phyloP scores from a whole-genome alignment of 1,284 basidiomycete genomes.

The Cerioporus squamosus region DNA sequence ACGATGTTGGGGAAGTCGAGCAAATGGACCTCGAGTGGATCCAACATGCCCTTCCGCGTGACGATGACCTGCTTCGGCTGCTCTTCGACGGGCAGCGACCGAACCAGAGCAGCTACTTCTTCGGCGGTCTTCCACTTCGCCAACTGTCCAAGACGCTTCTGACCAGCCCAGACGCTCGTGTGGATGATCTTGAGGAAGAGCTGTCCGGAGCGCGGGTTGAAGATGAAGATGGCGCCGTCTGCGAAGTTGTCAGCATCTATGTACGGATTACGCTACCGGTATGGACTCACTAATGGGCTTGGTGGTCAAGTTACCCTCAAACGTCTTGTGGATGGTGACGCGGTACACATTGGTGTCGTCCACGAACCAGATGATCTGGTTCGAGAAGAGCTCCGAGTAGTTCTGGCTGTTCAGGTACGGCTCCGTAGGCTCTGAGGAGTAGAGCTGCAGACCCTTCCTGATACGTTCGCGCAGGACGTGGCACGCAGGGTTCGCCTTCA shows the following conservation, averaged over 20 bases:
- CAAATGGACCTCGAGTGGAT: conserved; percentile 97
- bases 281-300: conserved; percentile 89
- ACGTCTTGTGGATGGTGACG: conserved; percentile 99
- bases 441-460: conserved; percentile 96
- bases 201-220: conserved; percentile 98
- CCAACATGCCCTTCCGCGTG: conserved; percentile 99
- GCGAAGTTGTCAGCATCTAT: background rate
- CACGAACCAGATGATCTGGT: conserved; percentile 99
- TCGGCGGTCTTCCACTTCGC: conserved; percentile 99
- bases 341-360: conserved; percentile 99
- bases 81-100: conserved; percentile 97
- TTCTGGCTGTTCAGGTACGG: conserved; percentile 99
- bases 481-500: conserved; percentile 98
- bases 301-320: conserved; percentile 99
- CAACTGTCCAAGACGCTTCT: conserved; percentile 98
- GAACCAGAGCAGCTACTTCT: conserved; percentile 98
- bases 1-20: conserved; percentile 99
- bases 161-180: conserved; percentile 99
- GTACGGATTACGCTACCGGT: background rate
- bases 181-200: conserved; percentile 99
- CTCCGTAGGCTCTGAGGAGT: conserved; percentile 99
- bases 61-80: conserved; percentile 99
- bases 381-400: conserved; percentile 98
- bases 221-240: conserved; percentile 99
- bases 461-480: conserved; percentile 99